These are phyloP conservation scores for Colletotrichum plurivorum DNA, from an alignment of 2,329 filamentous ascomycete genomes.

Conservation along the genomic window DNA sequence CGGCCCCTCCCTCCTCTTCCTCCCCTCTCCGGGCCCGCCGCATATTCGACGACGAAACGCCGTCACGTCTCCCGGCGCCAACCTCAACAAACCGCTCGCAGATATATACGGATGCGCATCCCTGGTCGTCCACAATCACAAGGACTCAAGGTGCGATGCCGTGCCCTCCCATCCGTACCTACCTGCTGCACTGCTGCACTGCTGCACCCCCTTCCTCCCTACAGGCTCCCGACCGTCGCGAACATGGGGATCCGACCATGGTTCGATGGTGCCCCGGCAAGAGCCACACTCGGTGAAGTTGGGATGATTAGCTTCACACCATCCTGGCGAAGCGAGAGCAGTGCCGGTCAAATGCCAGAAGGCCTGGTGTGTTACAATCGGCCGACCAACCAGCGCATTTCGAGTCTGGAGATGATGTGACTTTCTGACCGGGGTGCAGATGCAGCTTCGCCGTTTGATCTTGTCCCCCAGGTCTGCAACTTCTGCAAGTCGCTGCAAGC, in stretches of 20 bases:
- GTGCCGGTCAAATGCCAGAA: conserved; percentile 35
- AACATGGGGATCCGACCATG: conserved; percentile 18
- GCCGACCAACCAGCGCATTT: conserved; percentile 22
- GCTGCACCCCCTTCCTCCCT: background rate
- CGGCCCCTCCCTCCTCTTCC: background rate
- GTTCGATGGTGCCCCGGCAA: conserved; percentile 24
- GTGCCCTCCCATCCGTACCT: background rate
- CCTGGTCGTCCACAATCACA: background rate
- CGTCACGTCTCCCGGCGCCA: background rate
- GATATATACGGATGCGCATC: background rate
- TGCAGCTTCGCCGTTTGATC: conserved; percentile 23
- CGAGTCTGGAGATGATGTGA: conserved; percentile 14
- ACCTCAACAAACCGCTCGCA: background rate
- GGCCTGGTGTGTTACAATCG: conserved; percentile 4
- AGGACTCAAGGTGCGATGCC: conserved; percentile 2
- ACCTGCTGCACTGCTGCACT: too few species aligned
- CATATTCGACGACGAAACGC: background rate
- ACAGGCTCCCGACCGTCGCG: background rate
- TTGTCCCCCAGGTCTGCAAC: conserved; percentile 25
- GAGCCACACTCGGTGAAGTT: conserved; percentile 34
- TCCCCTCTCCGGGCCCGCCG: background rate
- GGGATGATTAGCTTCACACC: conserved; percentile 33
- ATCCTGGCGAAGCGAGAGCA: conserved; percentile 27
- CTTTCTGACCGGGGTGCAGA: conserved; percentile 10
- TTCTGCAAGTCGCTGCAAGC: conserved; percentile 29